These are phyloP conservation scores for Salvia sclarea DNA, from an alignment of 305 asterid species.

Conservation along the genomic window DNA sequence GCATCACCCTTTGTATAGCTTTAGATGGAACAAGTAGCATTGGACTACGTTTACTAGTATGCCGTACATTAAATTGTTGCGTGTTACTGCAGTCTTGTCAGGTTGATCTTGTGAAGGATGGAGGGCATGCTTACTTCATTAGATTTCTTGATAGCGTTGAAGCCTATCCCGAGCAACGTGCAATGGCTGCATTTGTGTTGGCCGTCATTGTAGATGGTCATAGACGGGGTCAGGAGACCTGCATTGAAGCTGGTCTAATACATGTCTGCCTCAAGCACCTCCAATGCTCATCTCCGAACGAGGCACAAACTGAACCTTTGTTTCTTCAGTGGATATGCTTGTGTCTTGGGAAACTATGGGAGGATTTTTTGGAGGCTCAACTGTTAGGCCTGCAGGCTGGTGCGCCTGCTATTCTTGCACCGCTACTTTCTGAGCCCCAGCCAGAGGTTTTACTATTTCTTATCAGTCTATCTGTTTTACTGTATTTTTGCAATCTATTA, in stretches of 20 bases:
- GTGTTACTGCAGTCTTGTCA: slow-evolving; percentile 80
- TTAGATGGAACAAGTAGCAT: not conserved
- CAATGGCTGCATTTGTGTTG: slow-evolving; percentile 99
- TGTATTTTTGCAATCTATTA: not conserved
- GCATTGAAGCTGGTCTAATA: slow-evolving; percentile 74
- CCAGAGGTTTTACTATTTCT: slow-evolving; percentile 72
- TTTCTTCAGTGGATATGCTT: slow-evolving; percentile 98
- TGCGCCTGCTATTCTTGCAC: slow-evolving; percentile 79
- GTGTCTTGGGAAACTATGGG: slow-evolving; percentile 97
- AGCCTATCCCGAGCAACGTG: slow-evolving; percentile 98
- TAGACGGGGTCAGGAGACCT: slow-evolving; percentile 92
- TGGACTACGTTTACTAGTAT: slow-evolving; percentile 6
- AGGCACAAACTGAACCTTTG: slow-evolving; percentile 85
- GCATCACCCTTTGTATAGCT: slow-evolving; percentile 10
- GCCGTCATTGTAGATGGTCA: slow-evolving; percentile 97
- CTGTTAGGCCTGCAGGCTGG: slow-evolving; percentile 78
- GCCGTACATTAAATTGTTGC: slow-evolving; percentile 5
- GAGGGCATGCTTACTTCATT: slow-evolving; percentile 87
- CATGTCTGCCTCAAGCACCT: slow-evolving; percentile 87
- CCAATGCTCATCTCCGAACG: slow-evolving; percentile 72
- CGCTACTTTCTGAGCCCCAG: slow-evolving; percentile 86
- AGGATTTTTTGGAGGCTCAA: slow-evolving; percentile 90
- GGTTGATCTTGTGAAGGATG: slow-evolving; percentile 99
- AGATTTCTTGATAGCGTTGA: slow-evolving; percentile 91
- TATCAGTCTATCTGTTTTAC: slow-evolving; percentile 1